Conservation (phyloP, 23 red algal genomes). For the Pyropia haitanensis region DNA sequence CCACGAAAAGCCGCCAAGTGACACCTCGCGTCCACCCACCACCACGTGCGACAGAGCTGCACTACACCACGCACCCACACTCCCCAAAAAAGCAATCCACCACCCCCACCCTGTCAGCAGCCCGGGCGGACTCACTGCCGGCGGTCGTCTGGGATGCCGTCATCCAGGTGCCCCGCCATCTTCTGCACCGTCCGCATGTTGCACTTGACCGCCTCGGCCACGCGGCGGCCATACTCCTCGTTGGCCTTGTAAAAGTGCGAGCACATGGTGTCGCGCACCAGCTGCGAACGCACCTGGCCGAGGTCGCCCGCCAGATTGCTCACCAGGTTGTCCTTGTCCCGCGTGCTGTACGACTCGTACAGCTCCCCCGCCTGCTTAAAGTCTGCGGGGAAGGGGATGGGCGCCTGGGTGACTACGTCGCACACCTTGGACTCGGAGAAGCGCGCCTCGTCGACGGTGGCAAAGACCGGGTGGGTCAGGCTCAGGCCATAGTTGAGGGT, state of each 20-base stretch:
- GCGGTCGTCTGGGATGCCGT: neutral
- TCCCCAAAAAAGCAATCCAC: too few species aligned
- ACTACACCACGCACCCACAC: too few species aligned
- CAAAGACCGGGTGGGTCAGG: neutral
- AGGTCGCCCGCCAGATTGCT: conserved; percentile 28
- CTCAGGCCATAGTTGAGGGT: conserved; percentile 18
- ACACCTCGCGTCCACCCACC: too few species aligned
- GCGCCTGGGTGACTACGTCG: conserved; percentile 5
- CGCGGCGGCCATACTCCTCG: conserved; percentile 5
- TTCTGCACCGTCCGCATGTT: conserved; percentile 1
- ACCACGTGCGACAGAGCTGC: too few species aligned
- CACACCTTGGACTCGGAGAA: conserved; percentile 20
- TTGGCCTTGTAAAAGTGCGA: conserved; percentile 34
- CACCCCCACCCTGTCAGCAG: too few species aligned
- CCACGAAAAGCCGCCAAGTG: too few species aligned
- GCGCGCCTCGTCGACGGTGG: neutral
- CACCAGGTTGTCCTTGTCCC: conserved; percentile 5
- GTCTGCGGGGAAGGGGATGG: conserved; percentile 10
- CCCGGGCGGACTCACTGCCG: neutral
- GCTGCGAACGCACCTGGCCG: neutral
- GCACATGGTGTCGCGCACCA: conserved; percentile 12
- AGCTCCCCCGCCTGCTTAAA: conserved; percentile 21
- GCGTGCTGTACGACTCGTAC: conserved; percentile 1
- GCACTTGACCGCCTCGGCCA: conserved; percentile 4
- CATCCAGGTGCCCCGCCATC: conserved; percentile 9